phyloP scores from a whole-genome alignment of 345 rosid genomes.

The Mallotus nudiflorus region DNA sequence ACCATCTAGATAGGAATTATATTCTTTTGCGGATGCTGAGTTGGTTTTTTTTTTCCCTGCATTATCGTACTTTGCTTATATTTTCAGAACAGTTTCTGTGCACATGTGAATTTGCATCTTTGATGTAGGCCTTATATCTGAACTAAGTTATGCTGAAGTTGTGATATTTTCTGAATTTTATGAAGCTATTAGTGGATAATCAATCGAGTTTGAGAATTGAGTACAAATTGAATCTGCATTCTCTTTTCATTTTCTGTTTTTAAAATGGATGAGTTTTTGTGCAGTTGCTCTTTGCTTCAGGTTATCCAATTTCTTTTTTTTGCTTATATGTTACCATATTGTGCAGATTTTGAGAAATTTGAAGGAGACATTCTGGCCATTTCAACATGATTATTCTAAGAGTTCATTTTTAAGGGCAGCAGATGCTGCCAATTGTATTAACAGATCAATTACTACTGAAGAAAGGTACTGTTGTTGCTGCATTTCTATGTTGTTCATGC shows the following conservation, averaged over 20 bases:
- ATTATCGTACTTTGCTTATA: too few species aligned
- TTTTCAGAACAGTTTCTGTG: not conserved
- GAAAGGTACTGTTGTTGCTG: constrained; percentile 39
- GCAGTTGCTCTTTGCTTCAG: not conserved
- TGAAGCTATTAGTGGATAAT: not conserved
- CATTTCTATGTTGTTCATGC: constrained; percentile 2
- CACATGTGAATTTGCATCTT: not conserved
- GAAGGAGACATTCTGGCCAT: constrained; percentile 73
- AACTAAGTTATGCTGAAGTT: too few species aligned
- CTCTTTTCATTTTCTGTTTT: not conserved
- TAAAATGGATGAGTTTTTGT: too few species aligned
- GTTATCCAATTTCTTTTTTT: not conserved
- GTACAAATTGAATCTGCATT: not conserved
- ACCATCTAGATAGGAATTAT: not conserved
- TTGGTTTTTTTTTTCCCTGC: too few species aligned
- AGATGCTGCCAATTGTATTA: constrained; percentile 49
- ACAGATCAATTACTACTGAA: constrained; percentile 35
- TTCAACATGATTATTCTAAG: constrained; percentile 42
- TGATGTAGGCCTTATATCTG: not conserved
- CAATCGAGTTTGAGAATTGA: not conserved
- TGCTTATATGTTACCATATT: not conserved
- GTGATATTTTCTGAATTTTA: not conserved
- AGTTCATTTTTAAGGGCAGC: constrained; percentile 66
- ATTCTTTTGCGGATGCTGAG: too few species aligned
- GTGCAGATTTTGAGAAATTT: constrained; percentile 51